Percentiles rank a stretch among this genome's conserved stretches.
Evolutionary conservation across 192 early-diverging fungal species (phyloP).

Genomic region (Coemansia reversa): DNA sequence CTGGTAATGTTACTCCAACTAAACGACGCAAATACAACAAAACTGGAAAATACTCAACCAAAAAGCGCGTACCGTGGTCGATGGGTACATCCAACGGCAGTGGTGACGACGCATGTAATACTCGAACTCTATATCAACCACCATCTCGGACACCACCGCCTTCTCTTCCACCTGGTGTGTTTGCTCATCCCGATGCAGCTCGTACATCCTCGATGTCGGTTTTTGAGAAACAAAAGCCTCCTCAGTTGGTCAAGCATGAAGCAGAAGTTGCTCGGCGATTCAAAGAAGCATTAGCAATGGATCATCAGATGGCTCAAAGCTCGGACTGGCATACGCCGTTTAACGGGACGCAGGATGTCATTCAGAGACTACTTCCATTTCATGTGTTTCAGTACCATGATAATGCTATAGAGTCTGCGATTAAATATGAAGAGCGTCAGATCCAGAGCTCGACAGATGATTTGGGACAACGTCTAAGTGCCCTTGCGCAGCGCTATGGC

Average conservation of each 20-base stretch:
- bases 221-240: conserved; percentile 19
- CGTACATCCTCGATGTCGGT: conserved; percentile 10
- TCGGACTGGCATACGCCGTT: conserved; percentile 67
- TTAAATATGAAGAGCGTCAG: conserved; percentile 14
- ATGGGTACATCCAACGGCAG: neutral
- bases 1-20: conserved; percentile 21
- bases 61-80: conserved; percentile 9
- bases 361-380: conserved; percentile 69
- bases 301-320: conserved; percentile 49
- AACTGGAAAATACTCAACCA: conserved; percentile 35
- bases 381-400: conserved; percentile 73
- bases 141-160: neutral
- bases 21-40: conserved; percentile 45
- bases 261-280: conserved; percentile 45
- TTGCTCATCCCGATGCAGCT: conserved; percentile 23
- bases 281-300: conserved; percentile 52
- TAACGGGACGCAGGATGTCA: conserved; percentile 57
- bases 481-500: conserved; percentile 17
- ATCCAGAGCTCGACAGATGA: neutral
- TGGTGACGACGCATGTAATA: neutral
- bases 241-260: conserved; percentile 23
- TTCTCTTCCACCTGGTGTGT: neutral
- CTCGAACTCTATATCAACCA: neutral
- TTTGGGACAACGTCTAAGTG: conserved; percentile 9
- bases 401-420: conserved; percentile 18